These are phyloP conservation scores for Apiospora phragmitis DNA, from an alignment of 2,329 filamentous ascomycete species.

Conservation along the genomic window DNA sequence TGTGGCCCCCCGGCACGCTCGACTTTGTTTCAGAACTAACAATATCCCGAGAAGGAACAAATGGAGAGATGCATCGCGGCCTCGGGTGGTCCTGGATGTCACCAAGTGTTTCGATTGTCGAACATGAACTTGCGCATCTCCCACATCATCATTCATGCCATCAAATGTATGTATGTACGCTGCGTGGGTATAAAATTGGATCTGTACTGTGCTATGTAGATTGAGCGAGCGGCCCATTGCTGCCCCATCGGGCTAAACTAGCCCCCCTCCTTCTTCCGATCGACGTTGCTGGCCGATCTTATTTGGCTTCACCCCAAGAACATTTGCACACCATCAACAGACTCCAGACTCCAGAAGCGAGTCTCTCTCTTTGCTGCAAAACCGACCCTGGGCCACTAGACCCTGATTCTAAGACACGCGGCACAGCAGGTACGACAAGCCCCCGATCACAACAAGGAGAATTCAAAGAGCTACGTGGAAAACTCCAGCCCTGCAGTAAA, in stretches of 20 bases:
- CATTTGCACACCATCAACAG: background rate
- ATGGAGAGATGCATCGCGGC: background rate
- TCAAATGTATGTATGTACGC: background rate
- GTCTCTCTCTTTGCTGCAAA: background rate
- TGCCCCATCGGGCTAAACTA: constrained; percentile 3
- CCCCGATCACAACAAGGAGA: background rate
- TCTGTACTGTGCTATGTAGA: background rate
- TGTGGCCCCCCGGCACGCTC: background rate
- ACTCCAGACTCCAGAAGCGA: background rate
- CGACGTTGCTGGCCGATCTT: constrained; percentile 7
- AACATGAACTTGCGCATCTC: background rate
- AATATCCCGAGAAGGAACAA: constrained; percentile 8
- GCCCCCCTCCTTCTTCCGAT: background rate
- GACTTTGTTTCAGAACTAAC: constrained; percentile 6
- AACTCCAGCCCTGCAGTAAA: background rate
- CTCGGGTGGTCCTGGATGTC: constrained; percentile 2
- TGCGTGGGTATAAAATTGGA: background rate
- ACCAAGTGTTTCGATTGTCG: constrained; percentile 5
- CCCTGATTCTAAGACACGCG: background rate
- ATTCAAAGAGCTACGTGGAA: too few species aligned
- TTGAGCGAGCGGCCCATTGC: background rate
- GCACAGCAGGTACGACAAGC: background rate
- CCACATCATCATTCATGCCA: constrained; percentile 1
- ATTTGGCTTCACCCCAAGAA: background rate
- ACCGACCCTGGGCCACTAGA: background rate